Percentiles rank a stretch among this genome's conserved stretches.
Evolutionary conservation across 352 stramenopile species (phyloP).

Genomic region (Phytophthora aleatoria): DNA sequence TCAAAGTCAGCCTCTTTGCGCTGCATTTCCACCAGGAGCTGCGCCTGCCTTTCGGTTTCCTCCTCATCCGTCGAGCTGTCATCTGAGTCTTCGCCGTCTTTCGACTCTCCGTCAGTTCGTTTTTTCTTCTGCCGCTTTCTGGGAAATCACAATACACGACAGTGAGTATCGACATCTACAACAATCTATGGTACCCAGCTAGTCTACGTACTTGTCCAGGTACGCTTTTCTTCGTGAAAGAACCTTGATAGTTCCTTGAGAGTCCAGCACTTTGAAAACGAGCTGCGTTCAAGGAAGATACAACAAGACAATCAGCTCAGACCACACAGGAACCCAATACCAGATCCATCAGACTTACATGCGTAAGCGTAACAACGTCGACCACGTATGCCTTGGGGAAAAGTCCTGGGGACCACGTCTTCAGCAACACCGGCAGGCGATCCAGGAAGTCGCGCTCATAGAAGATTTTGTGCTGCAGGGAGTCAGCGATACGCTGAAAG

Average conservation of each 20-base stretch:
- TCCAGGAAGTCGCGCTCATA: constrained; percentile 90
- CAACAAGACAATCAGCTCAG: constrained; percentile 12
- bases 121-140: constrained; percentile 64
- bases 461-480: constrained; percentile 88
- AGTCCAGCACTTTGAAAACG: constrained; percentile 86
- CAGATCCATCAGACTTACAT: constrained; percentile 50
- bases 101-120: constrained; percentile 24
- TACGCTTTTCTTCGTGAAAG: constrained; percentile 72
- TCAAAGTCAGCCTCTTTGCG: constrained; percentile 89
- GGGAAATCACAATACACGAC: constrained; percentile 3
- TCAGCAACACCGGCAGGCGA: constrained; percentile 78
- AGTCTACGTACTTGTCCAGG: constrained; percentile 49
- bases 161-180: constrained; percentile 14
- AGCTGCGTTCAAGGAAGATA: constrained; percentile 42
- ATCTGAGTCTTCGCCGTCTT: constrained; percentile 44
- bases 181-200: background rate
- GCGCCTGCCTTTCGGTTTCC: constrained; percentile 66
- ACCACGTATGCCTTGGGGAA: constrained; percentile 73
- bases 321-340: background rate
- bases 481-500: constrained; percentile 85
- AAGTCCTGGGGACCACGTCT: constrained; percentile 71
- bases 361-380: constrained; percentile 86
- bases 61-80: constrained; percentile 78
- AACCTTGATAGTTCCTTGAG: constrained; percentile 86
- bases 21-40: constrained; percentile 83